phyloP scores from a whole-genome alignment of 2,329 filamentous ascomycete species.

The Aspergillus ustus region DNA sequence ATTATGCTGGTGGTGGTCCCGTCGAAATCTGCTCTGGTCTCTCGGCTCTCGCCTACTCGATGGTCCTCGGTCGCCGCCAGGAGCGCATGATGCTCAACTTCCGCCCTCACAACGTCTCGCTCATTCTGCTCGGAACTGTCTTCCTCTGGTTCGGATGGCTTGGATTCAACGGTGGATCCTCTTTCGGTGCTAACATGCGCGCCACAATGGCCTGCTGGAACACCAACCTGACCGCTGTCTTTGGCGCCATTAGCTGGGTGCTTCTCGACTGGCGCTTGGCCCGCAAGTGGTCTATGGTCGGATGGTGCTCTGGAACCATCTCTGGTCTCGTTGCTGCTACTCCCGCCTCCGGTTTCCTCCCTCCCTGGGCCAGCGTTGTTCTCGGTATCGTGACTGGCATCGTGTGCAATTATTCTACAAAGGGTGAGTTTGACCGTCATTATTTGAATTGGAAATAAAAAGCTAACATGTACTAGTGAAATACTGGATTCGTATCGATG shows the following conservation, averaged over 20 bases:
- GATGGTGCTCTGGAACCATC: conserved; percentile 89
- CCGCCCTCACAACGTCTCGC: conserved; percentile 96
- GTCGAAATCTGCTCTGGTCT: conserved; percentile 96
- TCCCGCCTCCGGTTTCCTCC: conserved; percentile 79
- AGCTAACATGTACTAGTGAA: conserved; percentile 54
- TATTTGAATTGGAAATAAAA: background rate
- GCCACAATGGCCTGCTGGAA: conserved; percentile 99
- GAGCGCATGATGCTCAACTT: conserved; percentile 99
- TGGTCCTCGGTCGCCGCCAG: conserved; percentile 92
- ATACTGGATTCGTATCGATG: conserved; percentile 79
- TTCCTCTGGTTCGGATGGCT: conserved; percentile 99
- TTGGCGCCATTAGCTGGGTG: conserved; percentile 91
- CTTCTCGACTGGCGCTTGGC: conserved; percentile 93
- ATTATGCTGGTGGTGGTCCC: conserved; percentile 94
- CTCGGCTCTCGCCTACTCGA: conserved; percentile 91
- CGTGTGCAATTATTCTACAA: conserved; percentile 83
- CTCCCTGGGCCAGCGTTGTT: conserved; percentile 66
- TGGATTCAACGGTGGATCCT: conserved; percentile 95
- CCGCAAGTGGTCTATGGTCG: conserved; percentile 92
- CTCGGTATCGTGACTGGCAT: conserved; percentile 67
- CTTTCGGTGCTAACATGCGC: conserved; percentile 91
- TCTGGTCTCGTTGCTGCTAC: conserved; percentile 87
- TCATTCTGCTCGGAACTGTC: conserved; percentile 93
- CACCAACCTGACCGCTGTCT: conserved; percentile 89
- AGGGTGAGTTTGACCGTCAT: conserved; percentile 64